Evolutionary conservation across 1,139 yeast species (phyloP).

Genomic region (Yamadazyma mexicana): DNA sequence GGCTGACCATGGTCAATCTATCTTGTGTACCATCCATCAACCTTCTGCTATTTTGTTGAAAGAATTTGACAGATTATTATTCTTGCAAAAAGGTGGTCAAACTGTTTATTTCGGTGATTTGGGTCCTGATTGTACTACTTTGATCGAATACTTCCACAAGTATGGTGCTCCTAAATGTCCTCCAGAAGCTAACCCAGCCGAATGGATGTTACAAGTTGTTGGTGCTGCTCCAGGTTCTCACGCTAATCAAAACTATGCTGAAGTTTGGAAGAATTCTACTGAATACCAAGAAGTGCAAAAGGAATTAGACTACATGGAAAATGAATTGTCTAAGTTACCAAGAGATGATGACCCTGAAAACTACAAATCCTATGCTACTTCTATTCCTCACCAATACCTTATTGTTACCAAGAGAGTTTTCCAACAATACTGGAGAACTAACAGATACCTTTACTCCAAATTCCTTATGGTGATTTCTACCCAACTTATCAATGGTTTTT

Average conservation of each 20-base stretch:
- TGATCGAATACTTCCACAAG: constrained; percentile 67
- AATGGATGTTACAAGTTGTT: constrained; percentile 79
- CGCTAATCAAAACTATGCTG: constrained; percentile 62
- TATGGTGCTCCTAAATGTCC: constrained; percentile 72
- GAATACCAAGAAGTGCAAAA: constrained; percentile 48
- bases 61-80: constrained; percentile 74
- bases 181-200: constrained; percentile 72
- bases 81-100: constrained; percentile 60
- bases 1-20: constrained; percentile 81
- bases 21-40: constrained; percentile 64
- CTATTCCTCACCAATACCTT: constrained; percentile 47
- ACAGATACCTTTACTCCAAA: constrained; percentile 68
- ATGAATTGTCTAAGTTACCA: constrained; percentile 40
- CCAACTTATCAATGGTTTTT: constrained; percentile 69
- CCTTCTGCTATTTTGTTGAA: constrained; percentile 77
- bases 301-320: constrained; percentile 47
- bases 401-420: constrained; percentile 57
- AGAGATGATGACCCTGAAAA: constrained; percentile 32
- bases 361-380: constrained; percentile 44
- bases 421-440: constrained; percentile 76
- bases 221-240: constrained; percentile 81
- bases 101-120: constrained; percentile 75
- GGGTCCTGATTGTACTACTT: constrained; percentile 39
- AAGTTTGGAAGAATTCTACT: constrained; percentile 63
- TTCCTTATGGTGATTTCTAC: constrained; percentile 50